Evolutionary conservation across 139 green algal genomes (phyloP).

Genomic region (Closterium sp.): DNA sequence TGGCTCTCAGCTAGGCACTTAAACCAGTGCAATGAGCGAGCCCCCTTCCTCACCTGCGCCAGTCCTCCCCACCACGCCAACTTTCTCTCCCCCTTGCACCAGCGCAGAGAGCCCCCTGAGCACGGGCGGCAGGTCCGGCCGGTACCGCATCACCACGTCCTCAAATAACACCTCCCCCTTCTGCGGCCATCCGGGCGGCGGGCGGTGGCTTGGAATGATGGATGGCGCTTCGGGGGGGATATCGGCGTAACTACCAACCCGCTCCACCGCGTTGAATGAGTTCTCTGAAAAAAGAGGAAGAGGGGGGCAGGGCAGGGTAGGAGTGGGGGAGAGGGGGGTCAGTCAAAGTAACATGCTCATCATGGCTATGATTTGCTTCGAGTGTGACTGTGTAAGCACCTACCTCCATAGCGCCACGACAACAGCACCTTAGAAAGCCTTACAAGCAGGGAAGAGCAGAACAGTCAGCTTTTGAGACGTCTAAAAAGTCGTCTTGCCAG

Average conservation of each 20-base stretch:
- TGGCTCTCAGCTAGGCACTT: no score
- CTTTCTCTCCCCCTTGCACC: constrained; percentile 64
- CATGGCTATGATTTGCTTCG: constrained; percentile 60
- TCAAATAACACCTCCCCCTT: constrained; percentile 67
- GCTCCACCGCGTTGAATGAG: constrained; percentile 89
- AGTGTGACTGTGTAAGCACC: no score
- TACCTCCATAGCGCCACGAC: no score
- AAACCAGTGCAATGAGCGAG: not conserved
- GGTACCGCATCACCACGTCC: constrained; percentile 81
- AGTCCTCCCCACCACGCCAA: constrained; percentile 52
- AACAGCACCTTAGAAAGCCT: no score
- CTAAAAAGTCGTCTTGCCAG: no score
- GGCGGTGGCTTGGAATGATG: constrained; percentile 27
- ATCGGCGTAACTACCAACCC: constrained; percentile 76
- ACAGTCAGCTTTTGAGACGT: no score
- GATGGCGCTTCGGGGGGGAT: constrained; percentile 32
- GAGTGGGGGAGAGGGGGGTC: not conserved
- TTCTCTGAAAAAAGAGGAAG: constrained; percentile 64
- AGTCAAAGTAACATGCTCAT: not conserved
- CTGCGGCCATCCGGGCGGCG: constrained; percentile 59
- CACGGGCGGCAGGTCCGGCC: constrained; percentile 77
- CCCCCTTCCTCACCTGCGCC: constrained; percentile 39
- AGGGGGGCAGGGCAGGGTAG: no score
- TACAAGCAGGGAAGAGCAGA: no score
- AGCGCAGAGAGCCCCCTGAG: constrained; percentile 75